These are phyloP conservation scores for Asparagopsis taxiformis DNA, from an alignment of 31 red algal genomes.

Conservation along the genomic window DNA sequence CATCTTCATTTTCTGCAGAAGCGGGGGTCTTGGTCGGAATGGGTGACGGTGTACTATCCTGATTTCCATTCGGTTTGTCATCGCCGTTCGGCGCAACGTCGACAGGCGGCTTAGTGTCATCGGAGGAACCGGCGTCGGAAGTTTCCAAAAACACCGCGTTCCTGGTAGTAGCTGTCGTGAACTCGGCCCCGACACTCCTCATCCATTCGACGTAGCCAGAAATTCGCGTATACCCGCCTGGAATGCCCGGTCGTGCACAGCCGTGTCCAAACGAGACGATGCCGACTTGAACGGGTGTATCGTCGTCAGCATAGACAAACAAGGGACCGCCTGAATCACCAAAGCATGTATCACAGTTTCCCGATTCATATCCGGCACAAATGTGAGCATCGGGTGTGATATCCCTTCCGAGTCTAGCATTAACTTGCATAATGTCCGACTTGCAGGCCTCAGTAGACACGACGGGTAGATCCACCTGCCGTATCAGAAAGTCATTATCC, in stretches of 20 bases:
- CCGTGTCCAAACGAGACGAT: constrained; percentile 68
- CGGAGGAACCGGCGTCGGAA: not conserved
- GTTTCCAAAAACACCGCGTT: constrained; percentile 16
- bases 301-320: constrained; percentile 15
- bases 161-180: not conserved
- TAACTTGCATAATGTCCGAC: not conserved
- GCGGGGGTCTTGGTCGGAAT: too few relatives aligned
- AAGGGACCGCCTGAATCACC: constrained; percentile 70
- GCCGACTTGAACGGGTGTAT: constrained; percentile 45
- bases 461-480: constrained; percentile 48
- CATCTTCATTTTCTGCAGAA: too few relatives aligned
- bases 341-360: constrained; percentile 48
- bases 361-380: constrained; percentile 51
- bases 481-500: constrained; percentile 2
- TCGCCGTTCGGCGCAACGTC: not conserved
- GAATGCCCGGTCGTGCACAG: constrained; percentile 40
- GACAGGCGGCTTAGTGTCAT: not conserved
- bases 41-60: not conserved
- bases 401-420: constrained; percentile 5
- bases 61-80: not conserved
- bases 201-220: constrained; percentile 42
- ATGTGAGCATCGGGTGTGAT: constrained; percentile 14
- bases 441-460: constrained; percentile 25
- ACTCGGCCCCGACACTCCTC: constrained; percentile 2
- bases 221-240: constrained; percentile 43